Evolutionary conservation across 495 filamentous ascomycete species (phyloP).

Genomic region (Annulohypoxylon moriforme): DNA sequence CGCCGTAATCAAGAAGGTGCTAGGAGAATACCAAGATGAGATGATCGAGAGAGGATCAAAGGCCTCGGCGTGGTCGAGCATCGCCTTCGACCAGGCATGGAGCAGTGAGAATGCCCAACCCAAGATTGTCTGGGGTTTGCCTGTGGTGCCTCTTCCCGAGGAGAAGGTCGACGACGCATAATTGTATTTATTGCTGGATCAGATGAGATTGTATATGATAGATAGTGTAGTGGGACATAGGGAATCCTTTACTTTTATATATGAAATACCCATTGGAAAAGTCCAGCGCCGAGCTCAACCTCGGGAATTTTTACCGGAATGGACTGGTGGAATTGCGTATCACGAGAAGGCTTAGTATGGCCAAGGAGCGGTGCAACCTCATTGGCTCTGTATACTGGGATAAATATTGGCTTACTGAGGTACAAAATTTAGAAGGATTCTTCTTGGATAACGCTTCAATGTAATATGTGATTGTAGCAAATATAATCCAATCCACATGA

Average conservation of each 20-base stretch:
- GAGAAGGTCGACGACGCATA: slow-evolving; percentile 31
- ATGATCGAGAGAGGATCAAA: slow-evolving; percentile 38
- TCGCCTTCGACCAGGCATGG: slow-evolving; percentile 37
- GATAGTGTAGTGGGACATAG: not conserved
- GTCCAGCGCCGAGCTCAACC: slow-evolving; percentile 4
- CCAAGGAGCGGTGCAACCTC: not conserved
- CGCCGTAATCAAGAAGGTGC: slow-evolving; percentile 23
- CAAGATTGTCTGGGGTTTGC: slow-evolving; percentile 32
- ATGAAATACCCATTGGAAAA: slow-evolving; percentile 2
- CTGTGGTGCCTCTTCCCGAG: slow-evolving; percentile 32
- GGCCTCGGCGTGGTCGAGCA: slow-evolving; percentile 34
- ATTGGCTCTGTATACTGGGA: not conserved
- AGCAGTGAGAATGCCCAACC: slow-evolving; percentile 16
- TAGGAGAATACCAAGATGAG: slow-evolving; percentile 37
- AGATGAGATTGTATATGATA: not conserved
- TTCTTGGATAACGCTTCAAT: no score
- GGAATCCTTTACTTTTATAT: not conserved
- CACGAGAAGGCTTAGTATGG: not conserved
- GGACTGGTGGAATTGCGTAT: not conserved
- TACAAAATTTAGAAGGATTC: not conserved
- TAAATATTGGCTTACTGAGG: not conserved
- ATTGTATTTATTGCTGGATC: not conserved
- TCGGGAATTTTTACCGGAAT: not conserved
- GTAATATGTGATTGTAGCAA: not conserved
- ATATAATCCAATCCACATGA: not conserved